Evolutionary conservation across 2,329 filamentous ascomycete species (phyloP).

Genomic region (Talaromyces sp.): DNA sequence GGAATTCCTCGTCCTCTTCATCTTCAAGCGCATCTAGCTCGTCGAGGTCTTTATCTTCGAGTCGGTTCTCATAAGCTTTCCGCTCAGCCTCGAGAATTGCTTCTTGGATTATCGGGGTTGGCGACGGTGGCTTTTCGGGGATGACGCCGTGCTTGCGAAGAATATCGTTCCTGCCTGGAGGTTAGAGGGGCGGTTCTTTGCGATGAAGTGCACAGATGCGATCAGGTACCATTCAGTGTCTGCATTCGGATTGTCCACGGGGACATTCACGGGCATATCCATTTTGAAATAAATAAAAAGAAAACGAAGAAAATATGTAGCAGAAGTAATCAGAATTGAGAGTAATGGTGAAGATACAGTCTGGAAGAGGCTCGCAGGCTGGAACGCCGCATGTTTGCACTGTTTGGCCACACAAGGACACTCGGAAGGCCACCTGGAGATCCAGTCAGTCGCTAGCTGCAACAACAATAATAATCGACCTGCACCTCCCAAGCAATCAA

Average conservation of each 20-base stretch:
- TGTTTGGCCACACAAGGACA: conserved; percentile 32
- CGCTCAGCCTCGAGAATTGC: conserved; percentile 77
- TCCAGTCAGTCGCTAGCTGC: conserved; percentile 9
- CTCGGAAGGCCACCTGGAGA: conserved; percentile 38
- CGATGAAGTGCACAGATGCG: neutral
- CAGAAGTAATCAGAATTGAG: neutral
- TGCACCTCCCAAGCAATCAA: neutral
- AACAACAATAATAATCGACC: conserved; percentile 4
- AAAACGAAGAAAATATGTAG: conserved; percentile 1
- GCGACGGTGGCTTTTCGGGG: conserved; percentile 94
- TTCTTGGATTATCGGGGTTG: conserved; percentile 93
- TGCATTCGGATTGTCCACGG: conserved; percentile 80
- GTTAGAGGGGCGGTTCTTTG: conserved; percentile 9
- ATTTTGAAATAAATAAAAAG: conserved; percentile 26
- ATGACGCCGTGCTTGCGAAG: conserved; percentile 94
- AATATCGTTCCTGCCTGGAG: conserved; percentile 81
- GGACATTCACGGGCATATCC: conserved; percentile 65
- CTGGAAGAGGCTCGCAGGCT: conserved; percentile 7
- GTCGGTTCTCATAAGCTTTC: conserved; percentile 82
- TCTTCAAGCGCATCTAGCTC: conserved; percentile 93
- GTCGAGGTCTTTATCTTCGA: conserved; percentile 91
- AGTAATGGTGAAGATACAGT: neutral
- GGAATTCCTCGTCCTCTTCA: conserved; percentile 86
- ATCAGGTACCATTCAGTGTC: conserved; percentile 85
- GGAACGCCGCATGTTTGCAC: conserved; percentile 34